phyloP scores from a whole-genome alignment of 2,329 filamentous ascomycete species.

The Chaetomiaceae sp. region DNA sequence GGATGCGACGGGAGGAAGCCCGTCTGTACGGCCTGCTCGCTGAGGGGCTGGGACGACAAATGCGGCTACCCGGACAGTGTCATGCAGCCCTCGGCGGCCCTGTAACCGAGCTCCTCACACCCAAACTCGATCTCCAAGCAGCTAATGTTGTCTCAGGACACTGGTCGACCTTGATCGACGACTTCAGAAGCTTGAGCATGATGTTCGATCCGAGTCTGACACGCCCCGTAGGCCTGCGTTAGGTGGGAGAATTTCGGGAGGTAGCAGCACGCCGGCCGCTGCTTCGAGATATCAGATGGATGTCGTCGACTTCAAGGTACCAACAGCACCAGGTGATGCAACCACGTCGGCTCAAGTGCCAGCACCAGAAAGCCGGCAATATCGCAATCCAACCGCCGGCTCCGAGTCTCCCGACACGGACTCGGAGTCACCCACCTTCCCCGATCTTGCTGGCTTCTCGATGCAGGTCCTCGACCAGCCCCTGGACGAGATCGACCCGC shows the following conservation, averaged over 20 bases:
- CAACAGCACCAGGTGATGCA: background rate
- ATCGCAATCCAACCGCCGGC: background rate
- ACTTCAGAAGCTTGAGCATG: conserved; percentile 15
- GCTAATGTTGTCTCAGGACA: conserved; percentile 2
- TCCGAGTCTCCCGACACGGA: background rate
- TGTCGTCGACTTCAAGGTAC: background rate
- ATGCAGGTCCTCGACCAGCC: conserved; percentile 1
- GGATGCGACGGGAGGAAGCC: conserved; percentile 21
- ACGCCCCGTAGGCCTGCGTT: background rate
- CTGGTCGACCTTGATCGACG: conserved; percentile 17
- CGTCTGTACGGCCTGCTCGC: conserved; percentile 14
- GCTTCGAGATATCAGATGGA: background rate
- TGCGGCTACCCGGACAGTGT: conserved; percentile 19
- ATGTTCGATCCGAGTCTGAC: background rate
- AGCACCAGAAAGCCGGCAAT: background rate
- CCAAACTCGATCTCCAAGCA: background rate
- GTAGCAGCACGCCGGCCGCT: background rate
- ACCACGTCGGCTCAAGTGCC: conserved; percentile 8
- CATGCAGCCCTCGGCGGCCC: conserved; percentile 10
- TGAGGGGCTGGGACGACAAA: conserved; percentile 18
- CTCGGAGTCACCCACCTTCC: conserved; percentile 2
- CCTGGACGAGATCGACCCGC: conserved; percentile 1
- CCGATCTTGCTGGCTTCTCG: conserved; percentile 7
- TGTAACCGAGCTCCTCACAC: conserved; percentile 6
- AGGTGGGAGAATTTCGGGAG: background rate